Evolutionary conservation across 352 stramenopile species (phyloP).

Genomic region (Thraustochytrium sp.): DNA sequence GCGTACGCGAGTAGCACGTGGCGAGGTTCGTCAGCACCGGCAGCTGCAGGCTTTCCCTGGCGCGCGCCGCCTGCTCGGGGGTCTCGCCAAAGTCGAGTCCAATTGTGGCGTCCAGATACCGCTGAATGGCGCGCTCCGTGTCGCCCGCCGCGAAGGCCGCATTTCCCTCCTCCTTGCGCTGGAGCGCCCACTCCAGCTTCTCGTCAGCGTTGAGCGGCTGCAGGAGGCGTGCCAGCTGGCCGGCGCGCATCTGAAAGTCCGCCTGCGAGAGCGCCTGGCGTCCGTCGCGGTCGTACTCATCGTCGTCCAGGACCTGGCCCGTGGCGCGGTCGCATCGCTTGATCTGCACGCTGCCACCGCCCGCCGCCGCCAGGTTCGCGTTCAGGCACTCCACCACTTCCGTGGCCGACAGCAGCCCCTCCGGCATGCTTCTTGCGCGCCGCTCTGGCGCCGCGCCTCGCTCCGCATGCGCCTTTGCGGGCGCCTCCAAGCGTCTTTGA

Average conservation of each 20-base stretch:
- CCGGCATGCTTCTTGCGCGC: background rate
- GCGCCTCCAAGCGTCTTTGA: background rate
- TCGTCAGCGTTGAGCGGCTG: background rate
- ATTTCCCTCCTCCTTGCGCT: slow-evolving; percentile 10
- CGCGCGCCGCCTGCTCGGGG: background rate
- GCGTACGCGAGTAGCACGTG: background rate
- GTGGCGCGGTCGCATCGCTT: background rate
- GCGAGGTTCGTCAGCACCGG: slow-evolving; percentile 5
- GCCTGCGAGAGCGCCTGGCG: background rate
- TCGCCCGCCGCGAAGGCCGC: background rate
- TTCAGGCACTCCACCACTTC: background rate
- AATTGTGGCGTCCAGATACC: background rate
- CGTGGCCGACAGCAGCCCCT: background rate
- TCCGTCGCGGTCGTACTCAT: background rate
- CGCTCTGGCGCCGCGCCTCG: background rate
- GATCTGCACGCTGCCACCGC: background rate
- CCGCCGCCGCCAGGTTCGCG: background rate
- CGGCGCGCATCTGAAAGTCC: slow-evolving; percentile 23
- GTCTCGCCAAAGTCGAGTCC: slow-evolving; percentile 15
- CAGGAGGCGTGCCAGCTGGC: background rate
- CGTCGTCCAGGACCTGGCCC: background rate
- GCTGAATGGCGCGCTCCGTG: background rate
- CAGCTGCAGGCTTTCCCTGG: background rate
- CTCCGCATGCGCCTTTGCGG: background rate
- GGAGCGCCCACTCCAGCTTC: slow-evolving; percentile 23